These are phyloP conservation scores for Ogataea salicorniae DNA, from an alignment of 805 yeast species.

Conservation along the genomic window DNA sequence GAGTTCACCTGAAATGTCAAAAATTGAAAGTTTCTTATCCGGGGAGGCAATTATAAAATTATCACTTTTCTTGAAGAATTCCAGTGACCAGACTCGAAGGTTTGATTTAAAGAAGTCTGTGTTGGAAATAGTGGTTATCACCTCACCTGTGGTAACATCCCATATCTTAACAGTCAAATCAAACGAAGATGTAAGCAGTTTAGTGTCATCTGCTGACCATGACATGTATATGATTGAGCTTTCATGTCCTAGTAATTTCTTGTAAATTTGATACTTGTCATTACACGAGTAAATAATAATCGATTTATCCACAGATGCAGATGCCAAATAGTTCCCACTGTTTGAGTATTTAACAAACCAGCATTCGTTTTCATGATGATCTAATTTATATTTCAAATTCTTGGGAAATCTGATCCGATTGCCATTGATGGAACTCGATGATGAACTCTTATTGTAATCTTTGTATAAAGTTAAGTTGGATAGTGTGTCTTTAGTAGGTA, in stretches of 20 bases:
- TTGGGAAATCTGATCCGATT: conserved; percentile 34
- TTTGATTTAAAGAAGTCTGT: conserved; percentile 17
- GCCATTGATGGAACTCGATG: conserved; percentile 6
- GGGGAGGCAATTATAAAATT: conserved; percentile 71
- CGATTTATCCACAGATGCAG: conserved; percentile 65
- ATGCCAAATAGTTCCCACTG: conserved; percentile 68
- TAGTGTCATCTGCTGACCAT: conserved; percentile 71
- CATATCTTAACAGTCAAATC: conserved; percentile 69
- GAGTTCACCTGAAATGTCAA: conserved; percentile 33
- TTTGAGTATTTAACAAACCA: conserved; percentile 82
- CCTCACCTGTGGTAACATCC: conserved; percentile 43
- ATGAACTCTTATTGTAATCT: conserved; percentile 18
- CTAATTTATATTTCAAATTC: conserved; percentile 39
- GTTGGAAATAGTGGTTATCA: conserved; percentile 17
- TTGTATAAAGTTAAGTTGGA: conserved; percentile 14
- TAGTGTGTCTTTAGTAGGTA: conserved; percentile 15
- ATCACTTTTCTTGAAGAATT: conserved; percentile 47
- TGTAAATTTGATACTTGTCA: conserved; percentile 36
- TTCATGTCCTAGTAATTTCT: conserved; percentile 38
- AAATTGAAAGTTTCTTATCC: conserved; percentile 55
- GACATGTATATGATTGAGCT: conserved; percentile 59
- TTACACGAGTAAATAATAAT: conserved; percentile 62
- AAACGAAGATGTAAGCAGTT: conserved; percentile 64
- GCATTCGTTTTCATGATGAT: conserved; percentile 64
- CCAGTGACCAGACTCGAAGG: conserved; percentile 50